Percentiles rank a stretch among this genome's conserved stretches.
Conservation (phyloP, 768 basidiomycete genomes). For the Austroboletus eburneus region DNA sequence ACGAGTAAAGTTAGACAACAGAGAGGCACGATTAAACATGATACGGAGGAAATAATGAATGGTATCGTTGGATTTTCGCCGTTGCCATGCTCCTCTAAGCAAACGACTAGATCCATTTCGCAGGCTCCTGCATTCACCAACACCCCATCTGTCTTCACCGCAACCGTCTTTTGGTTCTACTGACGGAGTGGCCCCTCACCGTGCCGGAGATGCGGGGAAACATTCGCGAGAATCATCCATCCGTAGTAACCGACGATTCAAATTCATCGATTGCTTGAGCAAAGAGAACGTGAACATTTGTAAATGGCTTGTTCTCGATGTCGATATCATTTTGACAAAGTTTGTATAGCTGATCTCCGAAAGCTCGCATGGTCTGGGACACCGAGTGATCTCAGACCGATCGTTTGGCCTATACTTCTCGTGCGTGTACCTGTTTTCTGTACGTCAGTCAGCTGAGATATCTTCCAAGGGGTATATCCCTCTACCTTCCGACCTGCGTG, state of each 20-base stretch:
- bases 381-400: slow-evolving; percentile 78
- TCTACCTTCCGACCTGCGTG: slow-evolving; percentile 69
- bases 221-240: slow-evolving; percentile 73
- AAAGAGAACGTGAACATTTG: slow-evolving; percentile 80
- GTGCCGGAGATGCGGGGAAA: slow-evolving; percentile 45
- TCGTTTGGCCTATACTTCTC: slow-evolving; percentile 92
- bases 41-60: slow-evolving; percentile 71
- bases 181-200: slow-evolving; percentile 10
- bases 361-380: slow-evolving; percentile 96
- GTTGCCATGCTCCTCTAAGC: slow-evolving; percentile 25
- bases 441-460: slow-evolving; percentile 4
- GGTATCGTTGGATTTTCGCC: slow-evolving; percentile 44
- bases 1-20: slow-evolving; percentile 42
- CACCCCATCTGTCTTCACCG: slow-evolving; percentile 1
- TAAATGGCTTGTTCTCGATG: slow-evolving; percentile 32
- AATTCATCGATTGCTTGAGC: slow-evolving; percentile 76
- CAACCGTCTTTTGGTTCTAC: slow-evolving; percentile 4
- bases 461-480: slow-evolving; percentile 84
- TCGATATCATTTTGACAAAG: slow-evolving; percentile 6
- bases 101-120: slow-evolving; percentile 53
- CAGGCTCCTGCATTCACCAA: slow-evolving; percentile 41
- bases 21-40: slow-evolving; percentile 52
- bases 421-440: slow-evolving; percentile 43
- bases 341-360: slow-evolving; percentile 64
- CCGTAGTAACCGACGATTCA: slow-evolving; percentile 70